Conservation (phyloP, 148 eudicot species). For the Heliosperma pusillum region DNA sequence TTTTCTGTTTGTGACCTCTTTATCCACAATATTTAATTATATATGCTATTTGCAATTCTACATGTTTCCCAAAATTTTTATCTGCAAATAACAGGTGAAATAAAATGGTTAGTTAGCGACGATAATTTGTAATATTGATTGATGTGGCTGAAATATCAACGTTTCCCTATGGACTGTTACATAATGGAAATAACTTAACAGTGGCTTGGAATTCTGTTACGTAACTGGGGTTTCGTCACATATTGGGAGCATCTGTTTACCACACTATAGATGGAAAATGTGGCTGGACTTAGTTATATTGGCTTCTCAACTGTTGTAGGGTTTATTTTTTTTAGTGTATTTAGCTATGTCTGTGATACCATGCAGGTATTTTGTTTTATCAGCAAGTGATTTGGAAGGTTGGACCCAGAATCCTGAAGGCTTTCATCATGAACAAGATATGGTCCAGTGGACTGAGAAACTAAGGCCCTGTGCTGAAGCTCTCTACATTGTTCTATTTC, state of each 20-base stretch:
- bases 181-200: background rate
- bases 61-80: background rate
- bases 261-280: background rate
- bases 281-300: background rate
- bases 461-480: constrained; percentile 99
- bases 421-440: constrained; percentile 97
- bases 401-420: constrained; percentile 90
- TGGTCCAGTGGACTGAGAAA: constrained; percentile 92
- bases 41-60: too few species aligned
- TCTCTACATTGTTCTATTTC: constrained; percentile 86
- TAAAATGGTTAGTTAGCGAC: background rate
- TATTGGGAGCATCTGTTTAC: background rate
- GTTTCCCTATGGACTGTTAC: background rate
- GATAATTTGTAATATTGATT: background rate
- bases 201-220: background rate
- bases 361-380: constrained; percentile 91
- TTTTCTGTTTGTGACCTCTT: background rate
- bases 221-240: background rate
- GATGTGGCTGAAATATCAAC: background rate
- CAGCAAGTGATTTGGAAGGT: constrained; percentile 84
- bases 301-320: background rate
- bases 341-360: constrained; percentile 34
- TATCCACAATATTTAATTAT: background rate
- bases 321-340: background rate
- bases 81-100: background rate